Percentiles rank a stretch among this genome's conserved stretches.
These are phyloP conservation scores for Hypomyces rosellus DNA, from an alignment of 2,329 filamentous ascomycete genomes.

Conservation along the genomic window DNA sequence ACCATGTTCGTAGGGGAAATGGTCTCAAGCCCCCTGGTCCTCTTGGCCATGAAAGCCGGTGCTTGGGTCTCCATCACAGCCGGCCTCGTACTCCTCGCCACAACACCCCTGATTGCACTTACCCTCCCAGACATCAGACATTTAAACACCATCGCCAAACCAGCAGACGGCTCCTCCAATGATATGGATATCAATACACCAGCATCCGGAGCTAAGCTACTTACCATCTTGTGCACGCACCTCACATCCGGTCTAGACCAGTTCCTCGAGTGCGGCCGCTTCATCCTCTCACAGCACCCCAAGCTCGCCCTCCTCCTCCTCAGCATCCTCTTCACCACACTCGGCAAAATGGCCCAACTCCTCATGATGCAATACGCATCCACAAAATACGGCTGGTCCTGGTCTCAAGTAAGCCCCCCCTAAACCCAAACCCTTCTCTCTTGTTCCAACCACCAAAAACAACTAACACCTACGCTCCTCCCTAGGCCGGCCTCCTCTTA, in stretches of 20 bases:
- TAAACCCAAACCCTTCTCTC: neutral
- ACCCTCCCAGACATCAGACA: neutral
- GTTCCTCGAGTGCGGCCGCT: neutral
- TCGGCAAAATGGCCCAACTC: slow-evolving; percentile 9
- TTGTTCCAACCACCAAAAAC: neutral
- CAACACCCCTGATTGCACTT: neutral
- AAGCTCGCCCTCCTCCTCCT: slow-evolving; percentile 1
- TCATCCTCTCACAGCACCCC: neutral
- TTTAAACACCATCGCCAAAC: neutral
- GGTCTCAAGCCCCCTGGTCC: slow-evolving; percentile 15
- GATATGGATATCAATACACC: no score
- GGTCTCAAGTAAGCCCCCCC: slow-evolving; percentile 6
- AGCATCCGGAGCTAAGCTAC: neutral
- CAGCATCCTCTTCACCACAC: slow-evolving; percentile 7
- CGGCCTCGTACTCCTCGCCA: neutral
- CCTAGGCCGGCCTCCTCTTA: slow-evolving; percentile 1
- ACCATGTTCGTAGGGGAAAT: slow-evolving; percentile 12
- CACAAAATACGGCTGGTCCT: slow-evolving; percentile 13
- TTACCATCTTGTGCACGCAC: neutral
- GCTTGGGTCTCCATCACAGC: slow-evolving; percentile 8
- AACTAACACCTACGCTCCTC: neutral
- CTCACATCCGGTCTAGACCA: neutral
- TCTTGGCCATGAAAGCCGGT: slow-evolving; percentile 13
- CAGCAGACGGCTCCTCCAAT: neutral
- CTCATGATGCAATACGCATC: slow-evolving; percentile 14